Evolutionary conservation across 2,329 filamentous ascomycete genomes (phyloP).

Genomic region (Sporothrix curviconia): DNA sequence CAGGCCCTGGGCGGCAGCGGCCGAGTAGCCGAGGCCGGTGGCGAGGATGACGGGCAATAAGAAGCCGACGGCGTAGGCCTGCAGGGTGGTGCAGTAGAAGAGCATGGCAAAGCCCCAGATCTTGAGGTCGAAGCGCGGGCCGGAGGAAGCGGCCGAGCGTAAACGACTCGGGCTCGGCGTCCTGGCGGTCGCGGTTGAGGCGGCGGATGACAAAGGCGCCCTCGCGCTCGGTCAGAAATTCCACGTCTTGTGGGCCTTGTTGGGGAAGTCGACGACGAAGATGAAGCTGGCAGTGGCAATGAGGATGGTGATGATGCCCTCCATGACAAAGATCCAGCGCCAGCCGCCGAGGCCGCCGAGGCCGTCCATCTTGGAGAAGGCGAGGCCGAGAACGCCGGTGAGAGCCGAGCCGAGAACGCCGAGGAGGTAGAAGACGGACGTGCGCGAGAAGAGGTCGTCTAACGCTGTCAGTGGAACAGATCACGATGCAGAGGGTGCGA

Average conservation of each 20-base stretch:
- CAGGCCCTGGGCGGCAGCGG: background rate
- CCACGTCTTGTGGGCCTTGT: slow-evolving; percentile 1
- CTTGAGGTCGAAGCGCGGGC: background rate
- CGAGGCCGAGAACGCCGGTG: background rate
- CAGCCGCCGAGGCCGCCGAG: background rate
- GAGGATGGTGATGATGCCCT: background rate
- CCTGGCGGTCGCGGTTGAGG: background rate
- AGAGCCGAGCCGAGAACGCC: background rate
- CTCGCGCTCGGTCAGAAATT: background rate
- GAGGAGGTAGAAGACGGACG: background rate
- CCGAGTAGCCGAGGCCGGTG: background rate
- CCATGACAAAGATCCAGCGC: slow-evolving; percentile 3
- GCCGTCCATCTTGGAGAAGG: background rate
- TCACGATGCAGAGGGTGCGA: too few relatives aligned
- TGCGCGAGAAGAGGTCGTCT: slow-evolving; percentile 2
- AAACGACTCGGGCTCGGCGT: background rate
- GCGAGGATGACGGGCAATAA: background rate
- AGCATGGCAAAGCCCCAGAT: background rate
- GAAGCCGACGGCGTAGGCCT: slow-evolving; percentile 2
- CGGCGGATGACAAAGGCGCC: background rate
- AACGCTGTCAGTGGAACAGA: too few relatives aligned
- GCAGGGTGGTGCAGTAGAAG: background rate
- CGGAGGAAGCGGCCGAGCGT: background rate
- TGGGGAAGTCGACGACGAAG: background rate
- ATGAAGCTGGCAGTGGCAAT: background rate